phyloP scores from a whole-genome alignment of 192 early-diverging fungal genomes.

The Piromyces sp. region DNA sequence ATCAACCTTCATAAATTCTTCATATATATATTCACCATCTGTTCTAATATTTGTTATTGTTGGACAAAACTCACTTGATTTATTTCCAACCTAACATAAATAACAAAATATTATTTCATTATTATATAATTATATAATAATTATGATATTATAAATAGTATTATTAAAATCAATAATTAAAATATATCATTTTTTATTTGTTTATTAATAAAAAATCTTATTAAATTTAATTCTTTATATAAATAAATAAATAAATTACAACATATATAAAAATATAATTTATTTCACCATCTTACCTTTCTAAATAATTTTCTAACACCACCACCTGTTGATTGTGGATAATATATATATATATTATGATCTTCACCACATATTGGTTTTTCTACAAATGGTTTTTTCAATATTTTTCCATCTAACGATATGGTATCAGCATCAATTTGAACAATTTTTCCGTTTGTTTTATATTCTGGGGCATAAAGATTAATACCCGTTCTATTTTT shows the following conservation, averaged over 20 bases:
- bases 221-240: not conserved
- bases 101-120: no score
- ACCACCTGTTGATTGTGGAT: constrained; percentile 59
- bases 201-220: no score
- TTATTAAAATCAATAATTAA: no score
- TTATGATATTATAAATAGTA: no score
- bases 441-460: constrained; percentile 2
- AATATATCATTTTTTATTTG: no score
- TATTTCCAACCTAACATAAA: constrained; percentile 65
- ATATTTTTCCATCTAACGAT: constrained; percentile 37
- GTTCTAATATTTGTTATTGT: constrained; percentile 42
- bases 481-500: constrained; percentile 24
- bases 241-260: not conserved
- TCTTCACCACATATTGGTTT: constrained; percentile 93
- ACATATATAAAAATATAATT: not conserved
- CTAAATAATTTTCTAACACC: constrained; percentile 60
- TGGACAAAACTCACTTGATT: constrained; percentile 72
- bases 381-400: constrained; percentile 91
- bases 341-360: constrained; percentile 96
- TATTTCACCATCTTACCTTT: constrained; percentile 24
- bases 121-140: no score
- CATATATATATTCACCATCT: constrained; percentile 70
- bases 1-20: constrained; percentile 84
- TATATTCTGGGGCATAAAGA: constrained; percentile 12
- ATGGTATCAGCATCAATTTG: constrained; percentile 52